These are phyloP conservation scores for Diophrys appendiculata DNA, from an alignment of 73 alveolate species.

Conservation along the genomic window DNA sequence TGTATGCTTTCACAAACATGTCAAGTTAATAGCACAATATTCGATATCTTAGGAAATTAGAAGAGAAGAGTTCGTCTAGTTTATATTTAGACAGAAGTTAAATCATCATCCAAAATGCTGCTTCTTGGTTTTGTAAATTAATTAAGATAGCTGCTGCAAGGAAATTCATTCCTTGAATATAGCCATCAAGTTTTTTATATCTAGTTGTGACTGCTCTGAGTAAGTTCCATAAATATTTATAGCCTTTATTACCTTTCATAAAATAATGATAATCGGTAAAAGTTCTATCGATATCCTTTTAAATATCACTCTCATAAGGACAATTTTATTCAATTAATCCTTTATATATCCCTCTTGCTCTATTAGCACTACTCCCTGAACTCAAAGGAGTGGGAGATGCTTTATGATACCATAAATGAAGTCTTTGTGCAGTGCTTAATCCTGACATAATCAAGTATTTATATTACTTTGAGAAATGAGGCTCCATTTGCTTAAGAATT, in stretches of 20 bases:
- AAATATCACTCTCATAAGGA: neutral
- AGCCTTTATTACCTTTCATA: neutral
- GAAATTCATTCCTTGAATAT: constrained; percentile 63
- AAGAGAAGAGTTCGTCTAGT: constrained; percentile 25
- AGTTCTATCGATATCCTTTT: neutral
- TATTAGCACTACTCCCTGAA: too few species aligned
- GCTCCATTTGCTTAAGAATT: neutral
- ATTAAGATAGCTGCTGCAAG: constrained; percentile 45
- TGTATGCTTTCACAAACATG: constrained; percentile 31
- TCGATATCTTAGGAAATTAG: constrained; percentile 28
- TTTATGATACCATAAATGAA: neutral
- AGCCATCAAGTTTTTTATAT: constrained; percentile 12
- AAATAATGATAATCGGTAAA: neutral
- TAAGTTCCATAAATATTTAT: too few species aligned
- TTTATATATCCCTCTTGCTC: too few species aligned
- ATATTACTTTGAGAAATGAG: neutral
- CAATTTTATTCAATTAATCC: too few species aligned
- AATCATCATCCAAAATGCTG: constrained; percentile 63
- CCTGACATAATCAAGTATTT: neutral
- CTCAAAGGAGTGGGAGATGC: neutral
- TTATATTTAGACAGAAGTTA: constrained; percentile 36
- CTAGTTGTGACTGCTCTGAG: neutral
- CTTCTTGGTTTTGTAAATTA: constrained; percentile 44
- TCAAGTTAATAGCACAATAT: constrained; percentile 39
- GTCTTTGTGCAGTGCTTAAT: neutral